Base-by-base conservation (phyloP, 306 rosid genomes). In the Vigna nakashimae region DNA sequence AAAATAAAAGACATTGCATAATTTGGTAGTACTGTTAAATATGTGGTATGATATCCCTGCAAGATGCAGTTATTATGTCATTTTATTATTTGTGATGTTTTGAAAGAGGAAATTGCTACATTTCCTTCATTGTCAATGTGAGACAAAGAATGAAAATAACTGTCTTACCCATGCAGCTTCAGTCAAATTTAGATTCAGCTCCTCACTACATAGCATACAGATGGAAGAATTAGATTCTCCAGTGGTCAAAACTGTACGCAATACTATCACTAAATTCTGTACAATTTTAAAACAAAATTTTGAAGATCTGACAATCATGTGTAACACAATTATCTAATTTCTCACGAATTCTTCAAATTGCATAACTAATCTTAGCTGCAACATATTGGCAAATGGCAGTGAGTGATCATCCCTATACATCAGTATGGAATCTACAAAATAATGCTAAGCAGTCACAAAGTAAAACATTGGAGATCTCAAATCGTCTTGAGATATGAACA, bases 141-240 rank as follows among this genome's bases (percentile, higher is more conserved):
- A 51, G 30, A 69, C 65, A 50, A 16, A 22, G 40, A 80, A 34
- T 34, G 58, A 57, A 67, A 76, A 45, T 5, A 55, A 53, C 8
- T 26, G 81, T 74, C 91, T 87, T 87, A 95, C 98, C 99, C 98
- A 92, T 9, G 98, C 98, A 49, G 98, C 98, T 86, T 92, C 98
- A 10, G 96, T 87, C 84, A 95, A 84, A 87, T 95, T 92, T 58
- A 95, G 89, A 87, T 88, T 56, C 85, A 95, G 87, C 91, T 92
- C 98, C 89, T 95, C 96, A 80, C 98, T 95, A 88, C 94, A 90
- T 42, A 67, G 73, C 62, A 82, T 8, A 79, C 43, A 57, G 52
- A 78, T 22, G 53, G 43, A 80, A 73, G n/a, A 59, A 58, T 81
- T 81, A 85, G 82, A 77, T 77, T 78, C 73, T 76, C 65, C 58